phyloP scores from a whole-genome alignment of 257 asterid species.

The Scutellaria baicalensis region DNA sequence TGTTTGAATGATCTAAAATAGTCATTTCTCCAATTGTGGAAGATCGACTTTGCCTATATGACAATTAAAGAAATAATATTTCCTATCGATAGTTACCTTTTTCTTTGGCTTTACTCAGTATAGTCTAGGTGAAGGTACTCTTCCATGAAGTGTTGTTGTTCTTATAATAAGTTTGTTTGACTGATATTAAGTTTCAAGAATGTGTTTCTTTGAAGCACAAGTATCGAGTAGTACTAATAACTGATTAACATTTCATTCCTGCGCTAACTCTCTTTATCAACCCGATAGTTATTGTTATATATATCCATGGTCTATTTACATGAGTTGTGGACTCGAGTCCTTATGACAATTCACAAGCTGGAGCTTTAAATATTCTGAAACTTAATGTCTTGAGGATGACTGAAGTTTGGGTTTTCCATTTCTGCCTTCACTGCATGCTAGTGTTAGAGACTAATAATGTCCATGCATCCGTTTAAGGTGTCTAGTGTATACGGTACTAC shows the following conservation, averaged over 20 bases:
- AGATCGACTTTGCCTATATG: not conserved
- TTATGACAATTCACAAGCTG: not conserved
- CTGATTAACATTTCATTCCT: not conserved
- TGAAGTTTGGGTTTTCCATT: not conserved
- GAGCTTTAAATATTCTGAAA: not conserved
- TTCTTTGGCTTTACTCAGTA: not conserved
- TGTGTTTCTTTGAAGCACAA: not conserved
- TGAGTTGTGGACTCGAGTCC: not conserved
- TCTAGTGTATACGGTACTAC: not conserved
- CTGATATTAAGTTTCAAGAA: not conserved
- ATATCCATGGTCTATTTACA: not conserved
- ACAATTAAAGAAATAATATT: not conserved
- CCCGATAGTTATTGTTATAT: not conserved
- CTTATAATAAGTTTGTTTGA: not conserved
- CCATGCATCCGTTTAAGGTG: not conserved
- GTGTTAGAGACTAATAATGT: not conserved
- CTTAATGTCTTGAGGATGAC: not conserved
- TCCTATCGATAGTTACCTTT: not conserved
- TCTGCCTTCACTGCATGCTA: not conserved
- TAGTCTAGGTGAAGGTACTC: not conserved
- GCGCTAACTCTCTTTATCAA: not conserved
- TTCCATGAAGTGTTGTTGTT: not conserved
- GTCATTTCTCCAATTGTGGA: not conserved
- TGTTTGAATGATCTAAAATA: not conserved
- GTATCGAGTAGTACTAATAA: not conserved